These are phyloP conservation scores for Candida easanensis DNA, from an alignment of 805 yeast genomes.

Conservation along the genomic window DNA sequence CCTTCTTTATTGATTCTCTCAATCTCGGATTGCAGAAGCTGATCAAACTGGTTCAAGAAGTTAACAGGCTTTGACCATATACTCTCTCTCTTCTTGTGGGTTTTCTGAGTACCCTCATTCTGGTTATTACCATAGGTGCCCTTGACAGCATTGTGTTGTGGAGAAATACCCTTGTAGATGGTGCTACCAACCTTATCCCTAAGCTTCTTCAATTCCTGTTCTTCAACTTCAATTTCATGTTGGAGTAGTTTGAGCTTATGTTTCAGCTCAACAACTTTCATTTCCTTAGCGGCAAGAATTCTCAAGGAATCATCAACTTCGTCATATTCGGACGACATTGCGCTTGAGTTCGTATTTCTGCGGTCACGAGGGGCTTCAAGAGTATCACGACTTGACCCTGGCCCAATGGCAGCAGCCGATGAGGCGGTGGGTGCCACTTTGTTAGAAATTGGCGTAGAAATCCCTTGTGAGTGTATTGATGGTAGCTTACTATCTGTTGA, in stretches of 20 bases:
- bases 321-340: slow-evolving; percentile 15
- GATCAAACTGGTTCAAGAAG: slow-evolving; percentile 66
- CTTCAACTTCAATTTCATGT: slow-evolving; percentile 42
- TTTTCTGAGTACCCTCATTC: not conserved
- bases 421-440: not conserved
- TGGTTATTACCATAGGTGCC: no score
- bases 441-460: not conserved
- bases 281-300: slow-evolving; percentile 64
- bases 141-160: slow-evolving; percentile 11
- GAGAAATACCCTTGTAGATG: slow-evolving; percentile 24
- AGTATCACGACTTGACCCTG: not conserved
- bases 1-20: slow-evolving; percentile 43
- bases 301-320: slow-evolving; percentile 56
- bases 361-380: slow-evolving; percentile 10
- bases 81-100: slow-evolving; percentile 24
- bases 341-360: slow-evolving; percentile 22
- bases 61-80: slow-evolving; percentile 54
- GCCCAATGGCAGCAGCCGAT: not conserved
- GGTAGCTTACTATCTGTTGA: slow-evolving; percentile 5
- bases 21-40: slow-evolving; percentile 60
- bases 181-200: slow-evolving; percentile 33
- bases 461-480: not conserved
- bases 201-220: slow-evolving; percentile 31
- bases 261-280: slow-evolving; percentile 62
- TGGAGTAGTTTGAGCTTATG: slow-evolving; percentile 45